These are phyloP conservation scores for Flaveria linearis DNA, from an alignment of 129 eudicot species.

Conservation along the genomic window DNA sequence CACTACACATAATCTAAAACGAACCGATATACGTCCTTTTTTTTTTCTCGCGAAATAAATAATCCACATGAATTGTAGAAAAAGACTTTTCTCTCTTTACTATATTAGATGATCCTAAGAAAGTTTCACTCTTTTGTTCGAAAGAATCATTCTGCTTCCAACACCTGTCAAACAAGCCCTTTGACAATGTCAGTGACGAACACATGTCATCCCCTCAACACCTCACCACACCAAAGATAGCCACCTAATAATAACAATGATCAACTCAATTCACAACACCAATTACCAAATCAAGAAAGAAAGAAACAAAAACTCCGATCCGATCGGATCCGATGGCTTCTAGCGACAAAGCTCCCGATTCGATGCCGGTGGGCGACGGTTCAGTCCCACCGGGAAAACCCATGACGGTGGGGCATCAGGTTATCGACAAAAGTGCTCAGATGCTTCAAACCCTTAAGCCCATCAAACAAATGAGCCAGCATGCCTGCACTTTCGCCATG, in stretches of 20 bases:
- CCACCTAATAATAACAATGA: slow-evolving; percentile 7
- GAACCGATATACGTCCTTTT: too few relatives aligned
- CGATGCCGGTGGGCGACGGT: slow-evolving; percentile 67
- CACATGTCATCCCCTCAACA: slow-evolving; percentile 27
- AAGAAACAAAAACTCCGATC: too few relatives aligned
- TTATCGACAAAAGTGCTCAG: slow-evolving; percentile 58
- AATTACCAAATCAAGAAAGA: background rate
- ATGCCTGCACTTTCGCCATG: slow-evolving; percentile 70
- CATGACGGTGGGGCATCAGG: slow-evolving; percentile 53
- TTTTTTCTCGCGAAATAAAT: too few relatives aligned
- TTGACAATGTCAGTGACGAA: slow-evolving; percentile 25
- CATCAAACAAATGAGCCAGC: slow-evolving; percentile 60
- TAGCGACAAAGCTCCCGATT: slow-evolving; percentile 49
- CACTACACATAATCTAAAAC: too few relatives aligned
- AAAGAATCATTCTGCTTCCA: slow-evolving; percentile 24
- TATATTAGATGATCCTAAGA: background rate
- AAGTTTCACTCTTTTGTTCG: background rate
- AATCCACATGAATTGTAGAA: background rate
- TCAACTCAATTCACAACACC: slow-evolving; percentile 13
- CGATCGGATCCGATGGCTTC: slow-evolving; percentile 48
- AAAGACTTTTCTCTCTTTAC: background rate
- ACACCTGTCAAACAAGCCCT: slow-evolving; percentile 28
- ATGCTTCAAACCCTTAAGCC: slow-evolving; percentile 76
- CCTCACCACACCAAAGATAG: slow-evolving; percentile 14
- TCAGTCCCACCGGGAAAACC: slow-evolving; percentile 77